Conservation (phyloP, 108 stramenopile species). For the Mayamaea pseudoterrestris region DNA sequence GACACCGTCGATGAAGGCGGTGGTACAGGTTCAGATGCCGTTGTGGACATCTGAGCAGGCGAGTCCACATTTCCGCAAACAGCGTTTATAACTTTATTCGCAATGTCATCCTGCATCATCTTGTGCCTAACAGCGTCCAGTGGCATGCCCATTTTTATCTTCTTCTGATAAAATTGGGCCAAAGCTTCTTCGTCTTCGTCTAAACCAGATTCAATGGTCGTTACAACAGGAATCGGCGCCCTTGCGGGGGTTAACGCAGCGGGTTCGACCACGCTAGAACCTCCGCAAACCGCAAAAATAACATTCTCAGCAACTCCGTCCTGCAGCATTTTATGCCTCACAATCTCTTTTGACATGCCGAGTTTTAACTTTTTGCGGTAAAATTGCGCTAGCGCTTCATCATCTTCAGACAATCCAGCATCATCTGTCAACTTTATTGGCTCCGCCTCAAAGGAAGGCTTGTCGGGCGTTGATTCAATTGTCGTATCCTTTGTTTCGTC, state of each 20-base stretch:
- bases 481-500: background rate
- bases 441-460: background rate
- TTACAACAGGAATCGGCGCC: no score
- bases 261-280: conserved; percentile 17
- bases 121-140: conserved; percentile 36
- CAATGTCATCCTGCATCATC: conserved; percentile 61
- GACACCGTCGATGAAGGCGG: background rate
- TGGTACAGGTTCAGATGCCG: no score
- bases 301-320: conserved; percentile 46
- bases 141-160: conserved; percentile 22
- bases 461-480: conserved; percentile 2
- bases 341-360: conserved; percentile 56
- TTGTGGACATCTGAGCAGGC: no score
- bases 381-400: conserved; percentile 9
- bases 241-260: no score
- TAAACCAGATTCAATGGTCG: conserved; percentile 3
- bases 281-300: conserved; percentile 18
- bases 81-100: conserved; percentile 44
- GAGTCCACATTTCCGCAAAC: conserved; percentile 25
- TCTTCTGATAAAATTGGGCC: conserved; percentile 13
- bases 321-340: conserved; percentile 66
- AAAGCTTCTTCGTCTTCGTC: conserved; percentile 29
- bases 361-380: conserved; percentile 35
- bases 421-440: background rate
- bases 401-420: conserved; percentile 7